These are phyloP conservation scores for Cotoneaster glaucophyllus DNA, from an alignment of 306 rosid species.

Conservation along the genomic window DNA sequence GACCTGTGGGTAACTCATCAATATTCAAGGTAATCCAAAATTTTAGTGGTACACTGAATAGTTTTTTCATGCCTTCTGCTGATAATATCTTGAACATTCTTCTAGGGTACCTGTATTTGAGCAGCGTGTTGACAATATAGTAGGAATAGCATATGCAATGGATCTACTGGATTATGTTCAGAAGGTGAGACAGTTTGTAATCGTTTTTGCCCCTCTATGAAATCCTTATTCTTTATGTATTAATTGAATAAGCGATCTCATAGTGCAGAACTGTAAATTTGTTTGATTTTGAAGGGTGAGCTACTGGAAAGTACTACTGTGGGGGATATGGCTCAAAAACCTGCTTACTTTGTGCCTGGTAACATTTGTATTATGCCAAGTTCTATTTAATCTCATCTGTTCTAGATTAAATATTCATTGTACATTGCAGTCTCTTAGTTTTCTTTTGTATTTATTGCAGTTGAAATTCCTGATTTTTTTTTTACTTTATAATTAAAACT, in stretches of 20 bases:
- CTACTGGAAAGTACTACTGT: constrained; percentile 74
- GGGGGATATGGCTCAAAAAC: constrained; percentile 97
- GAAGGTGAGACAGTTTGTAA: constrained; percentile 50
- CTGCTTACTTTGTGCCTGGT: constrained; percentile 99
- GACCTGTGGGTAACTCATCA: constrained; percentile 94
- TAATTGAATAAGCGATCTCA: constrained; percentile 42
- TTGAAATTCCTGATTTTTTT: background rate
- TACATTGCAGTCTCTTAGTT: background rate
- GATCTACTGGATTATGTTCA: constrained; percentile 85
- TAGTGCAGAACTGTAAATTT: constrained; percentile 50
- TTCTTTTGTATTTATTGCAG: background rate
- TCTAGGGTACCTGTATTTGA: constrained; percentile 96
- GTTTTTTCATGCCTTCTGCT: background rate
- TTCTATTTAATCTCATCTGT: background rate
- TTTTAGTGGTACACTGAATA: background rate
- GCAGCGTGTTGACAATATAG: constrained; percentile 95
- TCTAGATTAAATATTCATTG: background rate
- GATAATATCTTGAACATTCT: constrained; percentile 15
- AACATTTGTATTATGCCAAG: constrained; percentile 25
- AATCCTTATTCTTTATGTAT: constrained; percentile 28
- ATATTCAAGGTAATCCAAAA: constrained; percentile 73
- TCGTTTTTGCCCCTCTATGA: constrained; percentile 7
- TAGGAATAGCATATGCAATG: constrained; percentile 98
- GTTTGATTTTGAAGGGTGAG: constrained; percentile 91
- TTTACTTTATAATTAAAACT: background rate